A percentile compares a stretch with the other conserved stretches of the same genome.
These are phyloP conservation scores for Populus alba DNA, from an alignment of 345 rosid species.

Conservation along the genomic window DNA sequence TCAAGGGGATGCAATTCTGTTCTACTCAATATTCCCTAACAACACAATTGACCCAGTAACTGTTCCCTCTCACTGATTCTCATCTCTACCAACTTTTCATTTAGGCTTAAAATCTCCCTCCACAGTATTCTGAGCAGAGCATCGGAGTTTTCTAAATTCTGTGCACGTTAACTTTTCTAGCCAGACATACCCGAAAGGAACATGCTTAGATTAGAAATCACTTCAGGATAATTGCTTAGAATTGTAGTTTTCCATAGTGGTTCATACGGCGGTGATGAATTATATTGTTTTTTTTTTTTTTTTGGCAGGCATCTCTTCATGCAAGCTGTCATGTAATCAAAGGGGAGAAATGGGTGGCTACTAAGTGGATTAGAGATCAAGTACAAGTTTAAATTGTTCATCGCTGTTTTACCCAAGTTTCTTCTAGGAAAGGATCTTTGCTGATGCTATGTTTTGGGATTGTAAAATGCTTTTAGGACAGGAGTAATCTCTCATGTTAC, in stretches of 20 bases:
- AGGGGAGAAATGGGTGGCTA: conserved; percentile 37
- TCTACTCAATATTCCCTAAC: conserved; percentile 58
- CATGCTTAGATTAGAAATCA: neutral
- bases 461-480: no score
- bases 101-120: no score
- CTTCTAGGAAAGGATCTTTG: no score
- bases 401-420: no score
- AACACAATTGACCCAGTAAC: conserved; percentile 54
- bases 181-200: no score
- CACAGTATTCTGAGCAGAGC: no score
- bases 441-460: no score
- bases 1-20: conserved; percentile 63
- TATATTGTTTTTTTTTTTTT: no score
- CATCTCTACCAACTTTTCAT: neutral
- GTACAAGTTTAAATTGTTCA: neutral
- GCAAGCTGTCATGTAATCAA: conserved; percentile 31
- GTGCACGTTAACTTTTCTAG: no score
- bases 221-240: neutral
- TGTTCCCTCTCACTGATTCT: neutral
- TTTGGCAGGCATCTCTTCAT: conserved; percentile 30
- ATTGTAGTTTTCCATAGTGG: neutral
- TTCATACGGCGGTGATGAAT: no score
- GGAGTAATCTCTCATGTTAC: no score
- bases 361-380: conserved; percentile 33
- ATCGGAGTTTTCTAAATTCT: no score